Base-by-base conservation (phyloP, 2,329 filamentous ascomycete species). In the Cordyceps militaris region DNA sequence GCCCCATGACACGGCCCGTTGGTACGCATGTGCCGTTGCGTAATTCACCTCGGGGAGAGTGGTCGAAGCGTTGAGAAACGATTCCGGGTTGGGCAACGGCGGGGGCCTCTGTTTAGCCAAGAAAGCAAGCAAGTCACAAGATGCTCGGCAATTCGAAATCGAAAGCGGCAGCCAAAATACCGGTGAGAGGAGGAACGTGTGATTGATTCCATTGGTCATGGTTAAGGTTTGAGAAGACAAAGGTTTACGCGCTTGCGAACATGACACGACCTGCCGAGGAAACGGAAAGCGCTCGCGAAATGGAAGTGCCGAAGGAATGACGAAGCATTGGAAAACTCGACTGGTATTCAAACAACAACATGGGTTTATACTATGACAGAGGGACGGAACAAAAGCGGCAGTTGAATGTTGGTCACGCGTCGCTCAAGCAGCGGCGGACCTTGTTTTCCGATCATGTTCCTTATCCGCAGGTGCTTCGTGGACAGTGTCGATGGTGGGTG, bases 401-500 rank as follows among this genome's bases (percentile, higher is more conserved):
- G n/a, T 14, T 19, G 14, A 10, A 23, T 2, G 23, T 21, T 1
- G 16, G 13, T 3, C 21, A 40, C 14, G 26, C 8, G 10, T 28
- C 34, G 21, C 32, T 36, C 30, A 46, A 4, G 21, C 30, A 8
- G 30, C 28, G n/a, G 6, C 26, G 6, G n/a, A n/a, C 16, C 10
- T 19, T 19, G 19, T 21, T 28, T 40, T 44, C 46, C 16, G n/a
- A 40, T 54, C 43, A 11, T 8, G 8, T 11, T 34, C 38, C 44
- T 56, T 56, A 10, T 52, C 44, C 7, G n/a, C 46, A 11, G 50
- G 51, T 19, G 32, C 46, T 26, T 58, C 56, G 21, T 47, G 56
- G 16, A 54, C 36, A 9, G 24, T 42, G 13, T 40, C 21, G 42
- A 49, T 21, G 11, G 36, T 49, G n/a, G 34, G 24, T 49, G 57